phyloP scores from a whole-genome alignment of 2,329 filamentous ascomycete genomes.

The Talaromyces sp. region DNA sequence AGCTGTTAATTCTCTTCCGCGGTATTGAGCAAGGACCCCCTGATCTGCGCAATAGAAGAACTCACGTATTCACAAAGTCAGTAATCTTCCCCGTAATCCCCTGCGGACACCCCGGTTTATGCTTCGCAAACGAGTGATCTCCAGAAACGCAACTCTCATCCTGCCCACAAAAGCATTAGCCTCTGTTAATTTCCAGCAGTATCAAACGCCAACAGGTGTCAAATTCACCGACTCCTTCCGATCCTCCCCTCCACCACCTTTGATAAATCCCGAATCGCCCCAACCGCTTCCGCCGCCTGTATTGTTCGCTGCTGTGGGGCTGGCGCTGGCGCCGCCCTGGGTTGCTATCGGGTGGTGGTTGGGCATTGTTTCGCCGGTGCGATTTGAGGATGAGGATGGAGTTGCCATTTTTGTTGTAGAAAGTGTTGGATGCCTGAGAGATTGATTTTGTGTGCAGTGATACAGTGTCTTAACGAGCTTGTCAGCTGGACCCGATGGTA shows the following conservation, averaged over 20 bases:
- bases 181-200: neutral
- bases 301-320: constrained; percentile 19
- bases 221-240: constrained; percentile 1
- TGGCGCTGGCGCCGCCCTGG: constrained; percentile 17
- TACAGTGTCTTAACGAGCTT: too few relatives aligned
- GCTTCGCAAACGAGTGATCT: constrained; percentile 17
- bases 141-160: constrained; percentile 12
- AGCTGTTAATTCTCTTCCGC: neutral
- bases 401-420: constrained; percentile 2
- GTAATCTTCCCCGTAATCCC: constrained; percentile 5
- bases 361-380: neutral
- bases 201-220: neutral
- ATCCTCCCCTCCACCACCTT: constrained; percentile 16
- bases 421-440: too few relatives aligned
- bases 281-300: constrained; percentile 16
- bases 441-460: too few relatives aligned
- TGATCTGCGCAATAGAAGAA: neutral
- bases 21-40: too few relatives aligned
- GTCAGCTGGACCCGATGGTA: too few relatives aligned
- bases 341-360: constrained; percentile 14
- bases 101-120: constrained; percentile 17
- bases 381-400: constrained; percentile 5
- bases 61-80: constrained; percentile 10
- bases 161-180: neutral
- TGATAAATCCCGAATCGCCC: constrained; percentile 14